These are phyloP conservation scores for Suillus weaverae DNA, from an alignment of 768 basidiomycete genomes.

Conservation along the genomic window DNA sequence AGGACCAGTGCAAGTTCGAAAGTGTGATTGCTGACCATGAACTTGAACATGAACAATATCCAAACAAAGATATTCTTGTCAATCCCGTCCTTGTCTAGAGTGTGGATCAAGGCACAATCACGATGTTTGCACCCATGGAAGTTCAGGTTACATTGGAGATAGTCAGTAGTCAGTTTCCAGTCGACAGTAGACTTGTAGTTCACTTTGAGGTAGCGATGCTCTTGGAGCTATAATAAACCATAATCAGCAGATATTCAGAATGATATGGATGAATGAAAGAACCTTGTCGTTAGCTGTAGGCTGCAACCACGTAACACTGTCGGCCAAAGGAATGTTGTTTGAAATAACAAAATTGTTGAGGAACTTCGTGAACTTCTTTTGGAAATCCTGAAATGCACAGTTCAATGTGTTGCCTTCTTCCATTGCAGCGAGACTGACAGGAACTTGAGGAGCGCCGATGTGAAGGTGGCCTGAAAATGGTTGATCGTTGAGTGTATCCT, in stretches of 20 bases:
- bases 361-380: not conserved
- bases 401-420: not conserved
- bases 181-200: slow-evolving; percentile 28
- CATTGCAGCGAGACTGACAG: not conserved
- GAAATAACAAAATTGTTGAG: not conserved
- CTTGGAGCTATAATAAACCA: slow-evolving; percentile 21
- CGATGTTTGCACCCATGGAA: slow-evolving; percentile 29
- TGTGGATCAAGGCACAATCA: slow-evolving; percentile 29
- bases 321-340: slow-evolving; percentile 1
- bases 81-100: not conserved
- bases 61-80: slow-evolving; percentile 1
- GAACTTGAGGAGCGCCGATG: not conserved
- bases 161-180: slow-evolving; percentile 29
- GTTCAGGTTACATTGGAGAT: slow-evolving; percentile 30
- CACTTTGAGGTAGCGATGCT: slow-evolving; percentile 26
- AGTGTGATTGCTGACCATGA: slow-evolving; percentile 6
- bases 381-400: not conserved
- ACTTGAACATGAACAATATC: slow-evolving; percentile 21
- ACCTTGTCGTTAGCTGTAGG: not conserved
- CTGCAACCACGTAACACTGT: not conserved
- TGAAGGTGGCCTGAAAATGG: not conserved
- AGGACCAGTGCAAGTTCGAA: slow-evolving; percentile 20
- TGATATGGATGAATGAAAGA: not conserved
- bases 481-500: not conserved
- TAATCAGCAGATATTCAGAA: not conserved